These are phyloP conservation scores for Chalaropsis thielavioides DNA, from an alignment of 2,329 filamentous ascomycete genomes.

Conservation along the genomic window DNA sequence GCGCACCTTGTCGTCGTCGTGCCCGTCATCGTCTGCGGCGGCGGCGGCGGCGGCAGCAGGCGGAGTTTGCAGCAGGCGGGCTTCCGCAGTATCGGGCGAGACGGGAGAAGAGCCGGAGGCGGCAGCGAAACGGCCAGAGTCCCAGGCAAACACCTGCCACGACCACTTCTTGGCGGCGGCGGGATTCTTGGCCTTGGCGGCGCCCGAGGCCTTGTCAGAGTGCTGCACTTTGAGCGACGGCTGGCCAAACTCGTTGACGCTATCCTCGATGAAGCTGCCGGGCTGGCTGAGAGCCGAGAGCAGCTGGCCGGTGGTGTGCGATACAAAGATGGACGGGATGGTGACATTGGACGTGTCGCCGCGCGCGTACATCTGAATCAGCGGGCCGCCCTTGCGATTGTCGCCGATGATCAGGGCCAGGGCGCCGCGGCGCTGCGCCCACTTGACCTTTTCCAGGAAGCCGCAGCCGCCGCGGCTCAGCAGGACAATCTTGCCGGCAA, in stretches of 20 bases:
- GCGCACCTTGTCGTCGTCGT: slow-evolving; percentile 30
- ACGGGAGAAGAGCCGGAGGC: slow-evolving; percentile 79
- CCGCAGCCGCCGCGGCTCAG: slow-evolving; percentile 88
- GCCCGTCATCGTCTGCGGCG: not conserved
- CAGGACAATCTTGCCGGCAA: slow-evolving; percentile 81
- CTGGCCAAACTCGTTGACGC: slow-evolving; percentile 45
- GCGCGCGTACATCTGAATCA: slow-evolving; percentile 97
- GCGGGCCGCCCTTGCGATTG: slow-evolving; percentile 70
- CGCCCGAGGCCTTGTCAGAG: slow-evolving; percentile 25
- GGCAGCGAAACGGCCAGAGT: slow-evolving; percentile 49
- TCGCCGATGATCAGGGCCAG: slow-evolving; percentile 88
- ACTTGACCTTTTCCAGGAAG: slow-evolving; percentile 93
- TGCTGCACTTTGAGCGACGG: slow-evolving; percentile 40
- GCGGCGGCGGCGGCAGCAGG: not conserved
- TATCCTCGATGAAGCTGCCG: slow-evolving; percentile 47
- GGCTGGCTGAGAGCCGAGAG: slow-evolving; percentile 74
- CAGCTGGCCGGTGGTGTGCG: slow-evolving; percentile 83
- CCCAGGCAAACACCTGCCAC: slow-evolving; percentile 29
- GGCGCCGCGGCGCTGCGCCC: slow-evolving; percentile 82
- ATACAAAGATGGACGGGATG: slow-evolving; percentile 89
- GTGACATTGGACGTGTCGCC: slow-evolving; percentile 91
- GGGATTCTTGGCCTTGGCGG: slow-evolving; percentile 21
- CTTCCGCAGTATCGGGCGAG: slow-evolving; percentile 21
- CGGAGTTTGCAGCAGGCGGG: not conserved
- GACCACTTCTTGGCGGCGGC: slow-evolving; percentile 29